Evolutionary conservation across 163 green algal genomes (phyloP).

Genomic region (Scenedesmus sp.): DNA sequence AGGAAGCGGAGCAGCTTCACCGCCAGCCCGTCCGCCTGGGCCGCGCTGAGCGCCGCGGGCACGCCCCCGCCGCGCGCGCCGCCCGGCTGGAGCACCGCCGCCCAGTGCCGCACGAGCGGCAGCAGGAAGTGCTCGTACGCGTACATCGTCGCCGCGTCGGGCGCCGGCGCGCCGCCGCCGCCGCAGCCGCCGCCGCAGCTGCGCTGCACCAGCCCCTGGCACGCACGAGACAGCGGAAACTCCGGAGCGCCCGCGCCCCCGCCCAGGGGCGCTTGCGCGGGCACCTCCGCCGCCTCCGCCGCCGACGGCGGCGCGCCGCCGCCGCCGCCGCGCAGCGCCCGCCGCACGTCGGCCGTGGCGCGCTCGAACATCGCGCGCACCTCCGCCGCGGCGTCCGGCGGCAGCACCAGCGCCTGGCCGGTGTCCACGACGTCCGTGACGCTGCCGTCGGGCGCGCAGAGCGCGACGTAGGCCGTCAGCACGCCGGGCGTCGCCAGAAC

Average conservation of each 20-base stretch:
- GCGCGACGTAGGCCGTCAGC: neutral
- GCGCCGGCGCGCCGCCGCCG: neutral
- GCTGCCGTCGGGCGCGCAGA: neutral
- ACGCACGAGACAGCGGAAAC: no score
- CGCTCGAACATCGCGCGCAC: neutral
- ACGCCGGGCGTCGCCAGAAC: neutral
- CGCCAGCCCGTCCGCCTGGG: neutral
- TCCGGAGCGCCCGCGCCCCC: no score
- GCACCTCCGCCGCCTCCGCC: no score
- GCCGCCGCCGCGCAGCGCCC: neutral
- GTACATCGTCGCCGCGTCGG: conserved; percentile 16
- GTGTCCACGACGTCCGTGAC: conserved; percentile 15
- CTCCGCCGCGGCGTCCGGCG: neutral
- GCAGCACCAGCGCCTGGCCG: conserved; percentile 18
- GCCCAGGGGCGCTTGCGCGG: no score
- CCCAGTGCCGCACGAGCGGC: conserved; percentile 23
- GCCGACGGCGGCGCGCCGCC: neutral
- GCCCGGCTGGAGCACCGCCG: neutral
- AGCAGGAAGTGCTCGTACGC: conserved; percentile 30
- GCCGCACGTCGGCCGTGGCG: conserved; percentile 11
- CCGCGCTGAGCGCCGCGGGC: neutral
- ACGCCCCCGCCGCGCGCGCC: neutral
- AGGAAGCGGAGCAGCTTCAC: conserved; percentile 16
- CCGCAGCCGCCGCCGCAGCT: conserved; percentile 22
- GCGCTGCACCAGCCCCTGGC: no score